A percentile compares a stretch with the other conserved stretches of the same genome.
Conservation (phyloP, 768 basidiomycete species). For the Boletus rubropictus region DNA sequence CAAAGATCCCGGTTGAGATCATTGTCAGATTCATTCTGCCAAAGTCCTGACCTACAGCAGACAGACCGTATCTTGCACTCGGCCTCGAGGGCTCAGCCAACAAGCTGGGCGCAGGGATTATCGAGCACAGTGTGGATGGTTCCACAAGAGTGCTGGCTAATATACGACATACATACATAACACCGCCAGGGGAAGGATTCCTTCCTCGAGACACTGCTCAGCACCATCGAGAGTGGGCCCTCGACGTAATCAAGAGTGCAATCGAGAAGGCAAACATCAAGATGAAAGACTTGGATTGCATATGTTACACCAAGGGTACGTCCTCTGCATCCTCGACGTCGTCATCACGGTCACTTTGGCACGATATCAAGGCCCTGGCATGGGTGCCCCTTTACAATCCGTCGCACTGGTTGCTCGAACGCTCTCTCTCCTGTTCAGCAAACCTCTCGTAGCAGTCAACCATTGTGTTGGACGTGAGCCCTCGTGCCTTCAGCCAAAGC, state of each 20-base stretch:
- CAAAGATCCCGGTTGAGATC: slow-evolving; percentile 30
- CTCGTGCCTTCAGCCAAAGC: not conserved
- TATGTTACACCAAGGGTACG: slow-evolving; percentile 94
- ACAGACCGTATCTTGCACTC: slow-evolving; percentile 73
- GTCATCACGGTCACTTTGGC: not conserved
- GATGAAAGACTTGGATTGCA: slow-evolving; percentile 82
- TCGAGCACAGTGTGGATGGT: slow-evolving; percentile 73
- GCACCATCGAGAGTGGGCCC: slow-evolving; percentile 92
- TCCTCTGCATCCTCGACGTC: not conserved
- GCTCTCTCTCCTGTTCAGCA: slow-evolving; percentile 77
- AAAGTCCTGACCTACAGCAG: slow-evolving; percentile 33
- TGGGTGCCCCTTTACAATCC: slow-evolving; percentile 96
- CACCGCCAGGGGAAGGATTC: slow-evolving; percentile 97
- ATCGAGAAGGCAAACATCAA: slow-evolving; percentile 60
- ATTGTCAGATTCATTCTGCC: slow-evolving; percentile 10
- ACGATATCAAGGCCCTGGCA: slow-evolving; percentile 77
- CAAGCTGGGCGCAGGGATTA: slow-evolving; percentile 92
- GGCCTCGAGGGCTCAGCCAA: slow-evolving; percentile 98
- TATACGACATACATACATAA: slow-evolving; percentile 96
- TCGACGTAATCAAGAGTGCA: slow-evolving; percentile 75
- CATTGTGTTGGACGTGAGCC: slow-evolving; percentile 94
- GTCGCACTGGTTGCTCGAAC: slow-evolving; percentile 92
- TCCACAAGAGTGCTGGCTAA: slow-evolving; percentile 80
- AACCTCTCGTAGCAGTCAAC: slow-evolving; percentile 96
- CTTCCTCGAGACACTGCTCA: slow-evolving; percentile 92